A percentile compares a stretch with the other conserved stretches of the same genome.
Conservation (phyloP, 1,284 basidiomycete species). For the Takashimella tepidaria region DNA sequence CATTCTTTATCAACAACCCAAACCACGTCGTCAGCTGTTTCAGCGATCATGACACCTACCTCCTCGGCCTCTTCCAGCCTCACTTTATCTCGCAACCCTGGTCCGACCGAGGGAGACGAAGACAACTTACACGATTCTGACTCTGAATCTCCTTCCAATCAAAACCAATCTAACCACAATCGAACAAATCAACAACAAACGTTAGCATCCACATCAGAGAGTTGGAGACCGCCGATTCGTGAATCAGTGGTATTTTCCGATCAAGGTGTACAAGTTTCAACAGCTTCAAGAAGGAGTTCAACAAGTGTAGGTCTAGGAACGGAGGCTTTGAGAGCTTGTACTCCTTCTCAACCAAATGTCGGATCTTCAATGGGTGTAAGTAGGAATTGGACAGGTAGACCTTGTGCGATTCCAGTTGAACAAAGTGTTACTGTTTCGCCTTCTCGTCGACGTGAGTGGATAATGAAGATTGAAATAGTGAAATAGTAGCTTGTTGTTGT, state of each 20-base stretch:
- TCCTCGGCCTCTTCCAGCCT: not conserved
- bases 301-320: not conserved
- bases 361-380: not conserved
- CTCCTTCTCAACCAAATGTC: too few species aligned
- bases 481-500: too few species aligned
- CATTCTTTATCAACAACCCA: not conserved
- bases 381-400: constrained; percentile 11
- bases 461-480: too few species aligned
- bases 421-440: not conserved
- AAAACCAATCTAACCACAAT: too few species aligned
- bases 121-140: constrained; percentile 6
- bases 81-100: too few species aligned
- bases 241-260: constrained; percentile 22
- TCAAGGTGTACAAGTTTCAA: not conserved
- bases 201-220: too few species aligned
- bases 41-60: not conserved
- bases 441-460: not conserved
- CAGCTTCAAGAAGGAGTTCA: not conserved
- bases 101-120: too few species aligned
- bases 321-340: too few species aligned
- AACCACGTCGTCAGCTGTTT: not conserved
- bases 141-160: constrained; percentile 4
- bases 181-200: too few species aligned
- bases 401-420: constrained; percentile 11
- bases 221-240: constrained; percentile 11